Evolutionary conservation across 768 basidiomycete species (phyloP).

Genomic region (Hemileccinum impolitum): DNA sequence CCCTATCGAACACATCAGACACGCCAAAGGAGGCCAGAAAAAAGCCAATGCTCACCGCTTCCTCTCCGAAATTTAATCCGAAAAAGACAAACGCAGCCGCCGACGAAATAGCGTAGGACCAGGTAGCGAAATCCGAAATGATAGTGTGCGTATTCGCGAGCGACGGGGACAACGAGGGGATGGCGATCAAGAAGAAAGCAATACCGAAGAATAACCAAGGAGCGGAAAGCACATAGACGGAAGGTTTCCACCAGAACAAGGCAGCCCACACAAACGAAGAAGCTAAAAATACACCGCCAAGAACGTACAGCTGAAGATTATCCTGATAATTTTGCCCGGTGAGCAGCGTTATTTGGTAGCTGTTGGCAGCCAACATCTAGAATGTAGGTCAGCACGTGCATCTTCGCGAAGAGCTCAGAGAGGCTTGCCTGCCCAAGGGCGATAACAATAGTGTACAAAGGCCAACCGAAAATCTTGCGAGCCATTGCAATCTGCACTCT

Average conservation of each 20-base stretch:
- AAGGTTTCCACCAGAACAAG: constrained; percentile 84
- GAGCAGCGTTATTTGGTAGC: constrained; percentile 91
- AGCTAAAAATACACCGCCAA: constrained; percentile 85
- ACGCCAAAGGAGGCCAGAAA: background rate
- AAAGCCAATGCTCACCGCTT: constrained; percentile 59
- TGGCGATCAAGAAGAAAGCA: constrained; percentile 88
- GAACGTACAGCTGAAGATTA: constrained; percentile 80
- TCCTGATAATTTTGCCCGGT: constrained; percentile 84
- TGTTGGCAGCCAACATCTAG: constrained; percentile 84
- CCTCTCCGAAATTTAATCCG: constrained; percentile 95
- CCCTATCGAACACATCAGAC: constrained; percentile 45
- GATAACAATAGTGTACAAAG: constrained; percentile 86
- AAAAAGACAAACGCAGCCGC: constrained; percentile 92
- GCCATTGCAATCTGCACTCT: constrained; percentile 81
- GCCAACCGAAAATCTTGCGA: constrained; percentile 81
- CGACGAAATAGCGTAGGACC: constrained; percentile 91
- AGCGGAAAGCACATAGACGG: constrained; percentile 77
- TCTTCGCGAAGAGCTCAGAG: background rate
- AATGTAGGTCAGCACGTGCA: constrained; percentile 2
- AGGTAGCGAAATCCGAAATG: constrained; percentile 76
- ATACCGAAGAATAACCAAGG: constrained; percentile 92
- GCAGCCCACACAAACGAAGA: constrained; percentile 88
- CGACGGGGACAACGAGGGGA: constrained; percentile 68
- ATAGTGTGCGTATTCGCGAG: constrained; percentile 61
- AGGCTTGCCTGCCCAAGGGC: constrained; percentile 69